Evolutionary conservation across 345 rosid species (phyloP).

Genomic region (Cochlearia excelsa): DNA sequence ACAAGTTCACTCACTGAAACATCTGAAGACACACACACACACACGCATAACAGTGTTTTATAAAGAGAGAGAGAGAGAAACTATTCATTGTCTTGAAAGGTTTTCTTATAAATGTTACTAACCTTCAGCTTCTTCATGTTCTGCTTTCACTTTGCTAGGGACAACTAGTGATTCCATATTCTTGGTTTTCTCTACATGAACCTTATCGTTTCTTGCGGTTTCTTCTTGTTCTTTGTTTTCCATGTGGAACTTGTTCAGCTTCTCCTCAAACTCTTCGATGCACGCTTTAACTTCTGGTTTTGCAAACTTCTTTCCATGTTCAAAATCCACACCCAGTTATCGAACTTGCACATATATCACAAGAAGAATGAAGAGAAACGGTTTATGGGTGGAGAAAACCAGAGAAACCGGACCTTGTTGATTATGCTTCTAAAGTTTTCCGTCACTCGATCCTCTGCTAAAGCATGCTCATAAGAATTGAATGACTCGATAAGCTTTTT

Average conservation of each 20-base stretch:
- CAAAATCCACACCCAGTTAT: constrained; percentile 25
- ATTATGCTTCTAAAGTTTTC: constrained; percentile 84
- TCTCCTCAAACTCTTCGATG: constrained; percentile 97
- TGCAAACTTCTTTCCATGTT: constrained; percentile 88
- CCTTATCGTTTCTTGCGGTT: constrained; percentile 83
- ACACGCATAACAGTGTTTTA: constrained; percentile 4
- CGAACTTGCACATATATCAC: constrained; percentile 20
- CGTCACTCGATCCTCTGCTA: constrained; percentile 75
- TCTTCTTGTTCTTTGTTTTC: constrained; percentile 96
- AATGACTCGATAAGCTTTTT: constrained; percentile 86
- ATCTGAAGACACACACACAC: constrained; percentile 1
- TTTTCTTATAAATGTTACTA: too few relatives aligned
- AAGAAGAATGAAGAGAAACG: constrained; percentile 15
- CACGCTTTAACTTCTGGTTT: constrained; percentile 86
- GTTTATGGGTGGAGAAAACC: constrained; percentile 7
- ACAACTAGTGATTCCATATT: constrained; percentile 40
- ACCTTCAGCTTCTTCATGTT: constrained; percentile 55
- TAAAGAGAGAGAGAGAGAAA: neutral
- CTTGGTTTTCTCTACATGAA: constrained; percentile 61
- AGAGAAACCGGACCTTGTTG: constrained; percentile 63
- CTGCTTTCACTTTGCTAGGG: constrained; percentile 45
- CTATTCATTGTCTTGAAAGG: neutral
- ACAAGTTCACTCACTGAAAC: constrained; percentile 54
- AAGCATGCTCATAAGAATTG: constrained; percentile 76
- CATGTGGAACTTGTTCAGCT: constrained; percentile 72